These are phyloP conservation scores for Pneumocystis jirovecii DNA, from an alignment of 1,139 yeast species.

Conservation along the genomic window DNA sequence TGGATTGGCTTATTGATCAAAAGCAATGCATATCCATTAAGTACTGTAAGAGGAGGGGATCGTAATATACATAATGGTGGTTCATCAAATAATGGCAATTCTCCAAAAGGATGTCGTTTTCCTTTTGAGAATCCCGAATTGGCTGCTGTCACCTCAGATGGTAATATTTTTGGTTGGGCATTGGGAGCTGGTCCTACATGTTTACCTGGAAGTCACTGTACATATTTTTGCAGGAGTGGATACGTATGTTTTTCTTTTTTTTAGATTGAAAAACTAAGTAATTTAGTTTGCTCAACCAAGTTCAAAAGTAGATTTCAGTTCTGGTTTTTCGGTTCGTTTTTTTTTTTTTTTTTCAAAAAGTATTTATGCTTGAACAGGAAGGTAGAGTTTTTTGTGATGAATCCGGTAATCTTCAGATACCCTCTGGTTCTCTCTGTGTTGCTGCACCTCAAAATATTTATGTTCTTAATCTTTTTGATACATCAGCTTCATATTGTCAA, in stretches of 20 bases:
- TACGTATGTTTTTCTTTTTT: slow-evolving; percentile 6
- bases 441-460: slow-evolving; percentile 54
- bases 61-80: background rate
- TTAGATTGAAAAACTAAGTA: slow-evolving; percentile 40
- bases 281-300: slow-evolving; percentile 60
- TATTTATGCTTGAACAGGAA: slow-evolving; percentile 64
- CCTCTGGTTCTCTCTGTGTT: slow-evolving; percentile 46
- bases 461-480: slow-evolving; percentile 23
- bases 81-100: background rate
- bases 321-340: slow-evolving; percentile 84
- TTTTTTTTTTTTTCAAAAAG: slow-evolving; percentile 89
- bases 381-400: slow-evolving; percentile 70
- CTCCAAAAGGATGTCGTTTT: background rate
- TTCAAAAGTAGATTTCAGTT: slow-evolving; percentile 88
- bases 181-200: background rate
- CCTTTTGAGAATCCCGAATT: background rate
- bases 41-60: background rate
- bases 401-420: slow-evolving; percentile 53
- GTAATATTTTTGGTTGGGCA: background rate
- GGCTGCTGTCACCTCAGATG: background rate
- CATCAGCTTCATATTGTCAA: slow-evolving; percentile 65
- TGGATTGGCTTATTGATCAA: background rate
- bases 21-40: background rate
- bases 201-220: background rate
- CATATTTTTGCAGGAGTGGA: background rate